Base-by-base conservation (phyloP, 78 protist genomes). In the Dictyostelium purpureum region DNA sequence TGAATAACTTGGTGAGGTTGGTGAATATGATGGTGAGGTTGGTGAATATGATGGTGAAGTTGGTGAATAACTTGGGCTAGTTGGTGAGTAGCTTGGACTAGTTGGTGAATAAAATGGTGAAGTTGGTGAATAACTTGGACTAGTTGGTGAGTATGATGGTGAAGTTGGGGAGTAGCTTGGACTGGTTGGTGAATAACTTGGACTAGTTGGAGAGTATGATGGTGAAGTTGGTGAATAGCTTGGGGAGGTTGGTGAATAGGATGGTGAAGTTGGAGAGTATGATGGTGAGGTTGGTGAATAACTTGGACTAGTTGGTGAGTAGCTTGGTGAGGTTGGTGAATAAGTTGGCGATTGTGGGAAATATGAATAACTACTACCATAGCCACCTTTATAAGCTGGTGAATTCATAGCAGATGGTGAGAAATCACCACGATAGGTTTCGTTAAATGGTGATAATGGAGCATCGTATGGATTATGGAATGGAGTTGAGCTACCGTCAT, bases 41-140 rank as follows among this genome's bases (percentile, higher is more conserved):
- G 99, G 99, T 38, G 96, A 80, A 89, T 97, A 98, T 16, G 95
- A 6, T 35, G 99, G 98, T 19, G 89, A 70, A 7, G 96, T 94
- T 35, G 97, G 97, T 7, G 93, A 88, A 52, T 96, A 97, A 2
- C 88, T 7, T 37, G 99, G 98, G 9, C 87, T 59, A 19, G 95
- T 93, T 51, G 96, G 98, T 18, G 95, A 73, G 24, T 91, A 91
- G 0, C 66, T 37, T 33, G 95, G 87, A 11, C 93, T 63, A n/a
- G 95, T 91, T 63, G 98, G 96, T 12, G 94, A 90, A 56, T 96
- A 94, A 31, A 52, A 37, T 31, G 97, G 96, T 33, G 93, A 76
- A 18, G 97, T 90, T 70, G 95, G 95, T 21, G 92, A 82, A 28
- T 91, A 91, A 0, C 59, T 35, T 42, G 95, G 95, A 31, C 79